A percentile compares a stretch with the other conserved stretches of the same genome.
These are phyloP conservation scores for Neoarthrinium moseri DNA, from an alignment of 2,329 filamentous ascomycete genomes.

Conservation along the genomic window DNA sequence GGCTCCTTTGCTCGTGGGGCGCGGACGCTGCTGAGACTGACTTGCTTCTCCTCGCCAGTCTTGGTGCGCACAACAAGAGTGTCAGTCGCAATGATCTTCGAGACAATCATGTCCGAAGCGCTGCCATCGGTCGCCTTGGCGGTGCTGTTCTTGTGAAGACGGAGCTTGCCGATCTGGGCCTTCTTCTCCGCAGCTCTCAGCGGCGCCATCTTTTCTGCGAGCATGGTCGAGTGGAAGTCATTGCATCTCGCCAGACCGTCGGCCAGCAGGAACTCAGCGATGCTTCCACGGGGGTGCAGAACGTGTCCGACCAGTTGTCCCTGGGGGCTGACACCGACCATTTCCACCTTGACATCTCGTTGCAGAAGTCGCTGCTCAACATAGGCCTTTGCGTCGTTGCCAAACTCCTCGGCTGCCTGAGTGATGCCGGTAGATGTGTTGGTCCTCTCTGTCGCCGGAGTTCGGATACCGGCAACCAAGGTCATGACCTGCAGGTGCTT, in stretches of 20 bases:
- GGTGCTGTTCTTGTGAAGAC: slow-evolving; percentile 79
- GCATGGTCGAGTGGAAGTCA: slow-evolving; percentile 91
- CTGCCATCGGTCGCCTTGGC: slow-evolving; percentile 63
- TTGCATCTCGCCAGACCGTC: slow-evolving; percentile 89
- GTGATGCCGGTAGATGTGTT: slow-evolving; percentile 76
- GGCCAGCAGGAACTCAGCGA: slow-evolving; percentile 86
- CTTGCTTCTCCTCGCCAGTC: slow-evolving; percentile 79
- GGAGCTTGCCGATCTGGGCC: slow-evolving; percentile 74
- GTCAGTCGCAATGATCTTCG: slow-evolving; percentile 83
- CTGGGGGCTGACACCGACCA: slow-evolving; percentile 86
- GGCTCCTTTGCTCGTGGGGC: slow-evolving; percentile 88
- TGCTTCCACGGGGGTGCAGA: slow-evolving; percentile 86
- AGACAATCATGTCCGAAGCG: slow-evolving; percentile 78
- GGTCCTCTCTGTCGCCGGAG: slow-evolving; percentile 84
- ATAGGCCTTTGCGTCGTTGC: slow-evolving; percentile 84
- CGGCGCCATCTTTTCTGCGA: slow-evolving; percentile 83
- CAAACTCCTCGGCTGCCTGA: slow-evolving; percentile 83
- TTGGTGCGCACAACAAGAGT: slow-evolving; percentile 86
- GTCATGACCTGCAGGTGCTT: slow-evolving; percentile 89
- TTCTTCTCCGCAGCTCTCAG: slow-evolving; percentile 84
- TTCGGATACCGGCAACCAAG: slow-evolving; percentile 83
- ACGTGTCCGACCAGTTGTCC: slow-evolving; percentile 87
- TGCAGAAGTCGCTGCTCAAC: slow-evolving; percentile 86
- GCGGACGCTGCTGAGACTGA: slow-evolving; percentile 89
- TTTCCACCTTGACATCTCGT: slow-evolving; percentile 76